Conservation (phyloP, 176 grass and related monocot genomes). For the Dactylis glomerata region DNA sequence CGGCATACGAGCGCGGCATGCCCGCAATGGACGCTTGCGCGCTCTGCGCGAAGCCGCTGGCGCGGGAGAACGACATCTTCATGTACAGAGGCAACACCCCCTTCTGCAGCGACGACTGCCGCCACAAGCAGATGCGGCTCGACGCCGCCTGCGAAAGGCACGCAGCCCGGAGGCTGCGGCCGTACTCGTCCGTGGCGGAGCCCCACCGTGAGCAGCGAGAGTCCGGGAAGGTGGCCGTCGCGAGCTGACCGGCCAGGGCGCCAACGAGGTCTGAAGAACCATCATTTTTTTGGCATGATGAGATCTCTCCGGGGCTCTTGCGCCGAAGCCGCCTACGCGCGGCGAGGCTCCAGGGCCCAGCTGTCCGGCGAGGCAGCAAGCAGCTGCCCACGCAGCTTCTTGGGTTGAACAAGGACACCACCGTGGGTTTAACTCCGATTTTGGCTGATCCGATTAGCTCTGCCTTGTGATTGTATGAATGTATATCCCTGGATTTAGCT, state of each 20-base stretch:
- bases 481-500: neutral
- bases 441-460: neutral
- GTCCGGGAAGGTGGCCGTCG: neutral
- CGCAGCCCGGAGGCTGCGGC: neutral
- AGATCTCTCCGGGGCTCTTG: too few species aligned
- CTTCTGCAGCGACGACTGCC: constrained; percentile 68
- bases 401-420: too few species aligned
- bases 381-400: too few species aligned
- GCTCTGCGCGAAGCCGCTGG: constrained; percentile 49
- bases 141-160: constrained; percentile 1
- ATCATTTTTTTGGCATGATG: too few species aligned
- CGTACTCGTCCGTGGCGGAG: neutral
- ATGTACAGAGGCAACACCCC: constrained; percentile 72
- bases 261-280: too few species aligned
- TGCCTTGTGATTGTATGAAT: neutral
- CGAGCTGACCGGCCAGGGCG: neutral
- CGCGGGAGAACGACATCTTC: constrained; percentile 53
- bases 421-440: neutral
- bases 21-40: constrained; percentile 42
- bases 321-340: too few species aligned
- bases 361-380: too few species aligned
- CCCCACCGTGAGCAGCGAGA: neutral
- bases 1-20: neutral
- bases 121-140: constrained; percentile 46
- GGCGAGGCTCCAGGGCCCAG: too few species aligned